Evolutionary conservation across 495 filamentous ascomycete species (phyloP), one percentile per base, ranked within the genome.

Genomic region (Cryomyces antarcticus): DNA sequence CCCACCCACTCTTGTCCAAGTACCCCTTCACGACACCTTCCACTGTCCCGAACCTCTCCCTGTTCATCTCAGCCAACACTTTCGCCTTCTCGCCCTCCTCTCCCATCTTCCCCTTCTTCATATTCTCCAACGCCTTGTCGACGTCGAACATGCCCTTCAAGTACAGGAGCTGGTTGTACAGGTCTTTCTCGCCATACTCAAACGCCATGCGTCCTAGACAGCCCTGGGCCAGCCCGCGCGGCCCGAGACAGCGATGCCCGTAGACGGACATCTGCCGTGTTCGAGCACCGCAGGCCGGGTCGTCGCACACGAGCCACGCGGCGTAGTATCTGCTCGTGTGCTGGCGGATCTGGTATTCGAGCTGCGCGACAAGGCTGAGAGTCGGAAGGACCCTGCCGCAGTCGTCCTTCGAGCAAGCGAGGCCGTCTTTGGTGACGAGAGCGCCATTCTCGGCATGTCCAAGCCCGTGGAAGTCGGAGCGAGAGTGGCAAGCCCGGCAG

Each of bases 131-230:
- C 33, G 78, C 81, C 64, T 80, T 83, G 27, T 94, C 84, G 28
- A 92, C 83, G 61, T 97, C 86, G 68, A 80, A 97, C 47, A 95
- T 60, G 27, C 72, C 67, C 28, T 77, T 68, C 55, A 88, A 86
- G 66, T 93, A 97, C 34, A 94, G 57, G 34, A 97, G 66, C 65
- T 97, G 89, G 60, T 89, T 95, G 61, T 94, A 96, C 46, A 96
- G 65, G 52, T 72, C 78, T 59, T 83, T 80, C 68, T 93, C 87
- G n/a, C 68, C 67, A 49, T 78, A 78, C 65, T 92, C 87, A 51
- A 82, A 96, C 28, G 67, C 60, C 89, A 96, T 96, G 10, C 74
- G 66, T 4, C 92, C 92, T n/a, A 71, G 60, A 58, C 92, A 96
- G 17, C 79, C 88, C 28, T 72, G 63, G 2, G 75, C 88, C 10